These are phyloP conservation scores for Pharnaceum exiguum DNA, from an alignment of 148 eudicot species.

Conservation along the genomic window DNA sequence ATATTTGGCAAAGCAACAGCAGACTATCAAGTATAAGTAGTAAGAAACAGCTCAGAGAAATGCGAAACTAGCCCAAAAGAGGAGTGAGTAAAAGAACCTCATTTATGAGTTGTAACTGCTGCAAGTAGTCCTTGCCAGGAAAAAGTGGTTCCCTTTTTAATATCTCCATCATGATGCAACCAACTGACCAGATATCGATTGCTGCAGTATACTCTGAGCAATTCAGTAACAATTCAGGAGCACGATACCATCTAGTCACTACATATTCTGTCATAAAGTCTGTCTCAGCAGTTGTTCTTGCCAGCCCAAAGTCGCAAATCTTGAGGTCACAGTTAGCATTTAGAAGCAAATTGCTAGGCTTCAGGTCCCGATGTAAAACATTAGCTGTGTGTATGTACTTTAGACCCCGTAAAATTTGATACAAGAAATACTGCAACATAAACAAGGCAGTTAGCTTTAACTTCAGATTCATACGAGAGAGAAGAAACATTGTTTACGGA, in stretches of 20 bases:
- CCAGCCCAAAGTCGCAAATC: conserved; percentile 97
- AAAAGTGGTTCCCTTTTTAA: conserved; percentile 75
- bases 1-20: too few species aligned
- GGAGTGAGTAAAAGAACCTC: conserved; percentile 50
- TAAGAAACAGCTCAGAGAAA: too few species aligned
- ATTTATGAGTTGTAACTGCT: conserved; percentile 78
- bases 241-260: conserved; percentile 97
- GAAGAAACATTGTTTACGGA: too few species aligned
- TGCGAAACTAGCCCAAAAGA: too few species aligned
- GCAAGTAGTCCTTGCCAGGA: conserved; percentile 91
- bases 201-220: conserved; percentile 93
- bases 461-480: neutral
- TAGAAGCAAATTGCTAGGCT: conserved; percentile 94
- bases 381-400: conserved; percentile 90
- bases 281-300: conserved; percentile 88
- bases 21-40: too few species aligned
- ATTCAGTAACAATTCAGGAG: conserved; percentile 89
- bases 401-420: conserved; percentile 82
- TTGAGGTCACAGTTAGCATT: conserved; percentile 94
- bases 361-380: conserved; percentile 93
- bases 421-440: conserved; percentile 79
- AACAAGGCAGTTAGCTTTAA: neutral
- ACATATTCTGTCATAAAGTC: conserved; percentile 99
- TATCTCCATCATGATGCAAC: conserved; percentile 96
- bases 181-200: conserved; percentile 97